A percentile compares a stretch with the other conserved stretches of the same genome.
phyloP scores from a whole-genome alignment of 1,284 basidiomycete genomes.

The Pyrrhoderma noxium region DNA sequence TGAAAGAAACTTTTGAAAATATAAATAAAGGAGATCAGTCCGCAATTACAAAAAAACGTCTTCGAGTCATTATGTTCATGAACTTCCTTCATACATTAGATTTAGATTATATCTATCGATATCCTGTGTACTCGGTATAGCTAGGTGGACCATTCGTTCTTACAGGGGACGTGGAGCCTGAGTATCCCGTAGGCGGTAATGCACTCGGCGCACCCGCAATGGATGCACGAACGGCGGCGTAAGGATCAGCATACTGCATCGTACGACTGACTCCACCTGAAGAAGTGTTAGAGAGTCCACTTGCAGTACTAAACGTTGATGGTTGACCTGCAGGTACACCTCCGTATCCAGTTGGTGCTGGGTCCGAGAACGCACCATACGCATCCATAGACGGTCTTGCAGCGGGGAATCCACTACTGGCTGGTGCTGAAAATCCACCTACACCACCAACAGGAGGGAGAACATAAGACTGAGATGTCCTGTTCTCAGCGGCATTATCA shows the following conservation, averaged over 20 bases:
- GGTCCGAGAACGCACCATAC: constrained; percentile 83
- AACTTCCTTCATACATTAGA: constrained; percentile 4
- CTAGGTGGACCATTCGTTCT: constrained; percentile 8
- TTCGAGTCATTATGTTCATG: neutral
- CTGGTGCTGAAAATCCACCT: constrained; percentile 27
- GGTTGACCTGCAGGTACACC: constrained; percentile 22
- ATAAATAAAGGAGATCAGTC: too few species aligned
- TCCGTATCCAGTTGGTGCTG: constrained; percentile 63
- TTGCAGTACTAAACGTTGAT: constrained; percentile 25
- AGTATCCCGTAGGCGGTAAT: neutral
- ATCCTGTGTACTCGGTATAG: constrained; percentile 17
- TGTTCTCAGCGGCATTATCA: constrained; percentile 35
- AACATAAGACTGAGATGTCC: constrained; percentile 32
- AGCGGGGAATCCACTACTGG: constrained; percentile 22
- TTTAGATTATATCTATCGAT: constrained; percentile 12
- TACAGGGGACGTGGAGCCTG: constrained; percentile 9
- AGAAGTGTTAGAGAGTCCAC: constrained; percentile 25
- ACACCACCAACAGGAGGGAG: constrained; percentile 25
- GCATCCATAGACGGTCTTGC: constrained; percentile 70
- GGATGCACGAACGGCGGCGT: constrained; percentile 63
- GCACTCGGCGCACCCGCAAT: constrained; percentile 25
- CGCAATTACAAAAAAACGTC: too few species aligned
- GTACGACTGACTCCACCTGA: constrained; percentile 66
- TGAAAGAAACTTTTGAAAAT: too few species aligned
- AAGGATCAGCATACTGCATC: constrained; percentile 83